phyloP scores from a whole-genome alignment of 257 asterid genomes.

The Solanum appendiculatum region DNA sequence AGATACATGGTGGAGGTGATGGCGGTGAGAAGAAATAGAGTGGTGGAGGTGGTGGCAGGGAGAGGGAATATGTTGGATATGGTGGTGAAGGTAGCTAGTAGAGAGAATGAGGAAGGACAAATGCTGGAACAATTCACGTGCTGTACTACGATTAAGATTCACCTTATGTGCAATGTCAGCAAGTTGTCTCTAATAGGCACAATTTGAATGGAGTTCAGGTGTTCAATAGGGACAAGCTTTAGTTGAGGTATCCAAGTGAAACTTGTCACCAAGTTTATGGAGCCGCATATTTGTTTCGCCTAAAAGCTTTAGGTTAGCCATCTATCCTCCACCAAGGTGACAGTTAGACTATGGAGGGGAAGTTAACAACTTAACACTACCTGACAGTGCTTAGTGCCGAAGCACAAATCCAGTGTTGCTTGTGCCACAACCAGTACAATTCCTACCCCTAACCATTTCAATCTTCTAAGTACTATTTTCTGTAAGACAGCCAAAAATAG shows the following conservation, averaged over 20 bases:
- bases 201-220: background rate
- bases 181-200: background rate
- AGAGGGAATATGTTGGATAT: background rate
- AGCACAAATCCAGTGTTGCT: background rate
- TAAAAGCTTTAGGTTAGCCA: background rate
- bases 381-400: background rate
- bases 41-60: background rate
- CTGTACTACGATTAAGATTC: background rate
- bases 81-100: background rate
- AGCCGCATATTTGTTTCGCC: background rate
- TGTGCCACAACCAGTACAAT: background rate
- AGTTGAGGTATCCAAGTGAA: background rate
- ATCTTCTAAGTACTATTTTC: background rate
- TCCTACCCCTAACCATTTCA: background rate
- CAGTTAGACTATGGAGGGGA: background rate
- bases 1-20: background rate
- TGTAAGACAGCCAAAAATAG: background rate
- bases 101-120: background rate
- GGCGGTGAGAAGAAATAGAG: background rate
- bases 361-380: background rate
- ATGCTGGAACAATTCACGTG: background rate
- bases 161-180: background rate
- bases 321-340: background rate
- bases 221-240: background rate
- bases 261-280: background rate